Base-by-base conservation (phyloP, 2,329 filamentous ascomycete species). In the Talaromyces sp. region DNA sequence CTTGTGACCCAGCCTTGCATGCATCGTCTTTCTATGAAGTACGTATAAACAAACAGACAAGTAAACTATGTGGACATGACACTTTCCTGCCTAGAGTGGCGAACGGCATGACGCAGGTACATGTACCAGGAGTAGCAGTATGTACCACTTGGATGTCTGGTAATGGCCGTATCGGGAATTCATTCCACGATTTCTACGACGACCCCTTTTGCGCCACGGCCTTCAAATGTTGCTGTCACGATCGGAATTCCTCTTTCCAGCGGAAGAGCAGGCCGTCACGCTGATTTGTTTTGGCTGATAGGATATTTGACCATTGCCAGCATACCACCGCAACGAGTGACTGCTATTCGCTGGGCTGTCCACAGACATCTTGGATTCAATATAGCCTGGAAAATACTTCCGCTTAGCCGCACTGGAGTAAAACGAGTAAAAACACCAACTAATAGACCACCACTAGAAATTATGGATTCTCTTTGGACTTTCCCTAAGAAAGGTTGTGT, bases 21-120 rank as follows among this genome's bases (percentile, higher is more conserved):
- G 35, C 35, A n/a, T 38, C 12, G 35, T 38, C 35, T 17, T 35
- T 38, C 26, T 26, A n/a, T 26, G 5, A 26, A 26, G 5, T 3
- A 26, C 3, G 3, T n/a, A 8, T n/a, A 38, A n/a, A 9, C 14
- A n/a, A 38, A 38, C 17, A 14, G 12, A 38, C 14, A 24, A 46
- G 21, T 17, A 21, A 46, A 46, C 19, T 46, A 21, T 9, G 19
- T 21, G 21, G 9, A 27, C 26, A 31, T 56, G 35, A 43, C 54
- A 38, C n/a, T 9, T 46, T 38, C 32, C 24, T 46, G 7, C 58
- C 61, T 54, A 26, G 59, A 61, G 31, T 26, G 24, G 53, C 55
- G 31, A 38, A 57, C 46, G 55, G 26, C 31, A 32, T 48, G 14
- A 46, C 43, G 43, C 43, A 46, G 21, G 43, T 24, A 19, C 43